These are phyloP conservation scores for Lepiota subincarnata DNA, from an alignment of 768 basidiomycete species.

Conservation along the genomic window DNA sequence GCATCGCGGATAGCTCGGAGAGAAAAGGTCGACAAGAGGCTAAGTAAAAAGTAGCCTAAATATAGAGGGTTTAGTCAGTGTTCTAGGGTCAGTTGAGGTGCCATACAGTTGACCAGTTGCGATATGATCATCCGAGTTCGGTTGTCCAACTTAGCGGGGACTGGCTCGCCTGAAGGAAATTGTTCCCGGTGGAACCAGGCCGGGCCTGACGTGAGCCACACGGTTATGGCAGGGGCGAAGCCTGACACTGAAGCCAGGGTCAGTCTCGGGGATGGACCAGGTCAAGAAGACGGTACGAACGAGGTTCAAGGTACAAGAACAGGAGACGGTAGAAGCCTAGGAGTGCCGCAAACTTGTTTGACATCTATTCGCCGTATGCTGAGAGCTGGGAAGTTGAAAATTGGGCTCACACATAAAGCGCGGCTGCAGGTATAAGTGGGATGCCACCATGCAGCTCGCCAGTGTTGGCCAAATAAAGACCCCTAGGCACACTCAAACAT, in stretches of 20 bases:
- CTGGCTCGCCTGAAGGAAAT: slow-evolving; percentile 41
- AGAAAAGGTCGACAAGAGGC: slow-evolving; percentile 60
- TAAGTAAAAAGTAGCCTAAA: slow-evolving; percentile 42
- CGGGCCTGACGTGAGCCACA: slow-evolving; percentile 57
- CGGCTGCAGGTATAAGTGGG: neutral
- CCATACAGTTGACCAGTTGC: slow-evolving; percentile 65
- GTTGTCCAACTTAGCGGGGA: slow-evolving; percentile 34
- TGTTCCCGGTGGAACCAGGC: slow-evolving; percentile 66
- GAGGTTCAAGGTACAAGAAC: slow-evolving; percentile 64
- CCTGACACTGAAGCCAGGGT: slow-evolving; percentile 28
- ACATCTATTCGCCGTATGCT: slow-evolving; percentile 10
- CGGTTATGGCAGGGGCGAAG: slow-evolving; percentile 30
- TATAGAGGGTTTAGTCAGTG: slow-evolving; percentile 3
- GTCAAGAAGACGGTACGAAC: slow-evolving; percentile 28
- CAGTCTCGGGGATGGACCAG: neutral
- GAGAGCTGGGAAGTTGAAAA: slow-evolving; percentile 8
- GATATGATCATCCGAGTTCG: slow-evolving; percentile 59
- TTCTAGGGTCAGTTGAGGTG: neutral
- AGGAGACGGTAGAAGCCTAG: slow-evolving; percentile 58
- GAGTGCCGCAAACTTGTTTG: slow-evolving; percentile 47
- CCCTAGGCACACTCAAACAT: neutral
- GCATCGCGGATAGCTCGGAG: slow-evolving; percentile 66
- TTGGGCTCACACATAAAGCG: neutral
- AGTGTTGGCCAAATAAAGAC: neutral
- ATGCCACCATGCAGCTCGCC: neutral